Conservation (phyloP, 2,329 filamentous ascomycete species). For the Sporothrix luriei region DNA sequence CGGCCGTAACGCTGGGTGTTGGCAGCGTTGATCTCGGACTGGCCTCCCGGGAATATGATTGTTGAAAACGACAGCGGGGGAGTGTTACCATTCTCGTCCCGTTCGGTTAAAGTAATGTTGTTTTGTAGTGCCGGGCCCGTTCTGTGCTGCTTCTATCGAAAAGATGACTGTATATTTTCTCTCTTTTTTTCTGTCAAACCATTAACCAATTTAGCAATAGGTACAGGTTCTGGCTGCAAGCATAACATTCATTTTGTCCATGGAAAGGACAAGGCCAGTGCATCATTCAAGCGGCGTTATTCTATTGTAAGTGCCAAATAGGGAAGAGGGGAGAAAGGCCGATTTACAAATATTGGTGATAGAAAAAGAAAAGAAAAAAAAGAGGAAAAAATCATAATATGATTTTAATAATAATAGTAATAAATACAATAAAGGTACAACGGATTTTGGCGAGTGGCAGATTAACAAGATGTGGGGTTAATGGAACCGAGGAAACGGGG, state of each 20-base stretch:
- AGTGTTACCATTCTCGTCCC: not conserved
- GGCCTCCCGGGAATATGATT: not conserved
- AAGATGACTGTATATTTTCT: too few species aligned
- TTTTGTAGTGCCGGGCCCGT: not conserved
- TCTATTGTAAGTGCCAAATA: not conserved
- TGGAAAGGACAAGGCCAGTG: not conserved
- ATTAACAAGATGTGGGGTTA: conserved; percentile 21
- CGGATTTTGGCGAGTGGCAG: not conserved
- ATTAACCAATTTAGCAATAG: not conserved
- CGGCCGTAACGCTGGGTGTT: not conserved
- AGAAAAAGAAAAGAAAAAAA: not conserved
- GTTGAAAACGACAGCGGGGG: not conserved
- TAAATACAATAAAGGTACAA: not conserved
- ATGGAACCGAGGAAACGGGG: not conserved
- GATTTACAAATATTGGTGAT: not conserved
- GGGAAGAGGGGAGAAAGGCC: not conserved
- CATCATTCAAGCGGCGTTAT: not conserved
- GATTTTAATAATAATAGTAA: not conserved
- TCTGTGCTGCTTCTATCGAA: not conserved
- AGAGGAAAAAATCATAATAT: too few species aligned
- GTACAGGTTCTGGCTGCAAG: too few species aligned
- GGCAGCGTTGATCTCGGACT: not conserved
- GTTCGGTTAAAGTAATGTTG: not conserved
- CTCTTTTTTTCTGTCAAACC: not conserved
- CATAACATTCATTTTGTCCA: not conserved